These are phyloP conservation scores for Bipolaris bicolor DNA, from an alignment of 2,329 filamentous ascomycete species.

Conservation along the genomic window DNA sequence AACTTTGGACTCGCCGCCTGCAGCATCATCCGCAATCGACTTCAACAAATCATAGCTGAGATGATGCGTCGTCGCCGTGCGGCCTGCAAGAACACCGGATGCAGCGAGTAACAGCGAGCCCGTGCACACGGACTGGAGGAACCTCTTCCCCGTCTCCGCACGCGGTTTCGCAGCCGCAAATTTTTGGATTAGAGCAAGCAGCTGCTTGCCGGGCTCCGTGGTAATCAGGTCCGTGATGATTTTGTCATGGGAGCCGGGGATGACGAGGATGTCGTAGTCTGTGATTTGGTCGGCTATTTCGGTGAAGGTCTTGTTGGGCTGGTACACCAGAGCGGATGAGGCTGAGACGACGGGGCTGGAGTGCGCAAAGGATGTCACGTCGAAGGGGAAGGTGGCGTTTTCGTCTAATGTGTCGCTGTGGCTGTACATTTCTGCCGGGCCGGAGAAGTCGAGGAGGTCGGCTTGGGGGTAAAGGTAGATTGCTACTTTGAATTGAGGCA, in stretches of 20 bases:
- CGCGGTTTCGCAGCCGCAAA: conserved; percentile 32
- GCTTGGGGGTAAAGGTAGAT: conserved; percentile 48
- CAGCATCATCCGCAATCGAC: conserved; percentile 36
- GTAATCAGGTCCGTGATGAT: conserved; percentile 33
- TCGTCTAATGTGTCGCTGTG: conserved; percentile 32
- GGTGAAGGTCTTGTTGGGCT: conserved; percentile 40
- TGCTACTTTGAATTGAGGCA: conserved; percentile 44
- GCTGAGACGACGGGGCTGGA: conserved; percentile 31
- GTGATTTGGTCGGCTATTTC: conserved; percentile 35
- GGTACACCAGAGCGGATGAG: conserved; percentile 35
- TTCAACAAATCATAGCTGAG: conserved; percentile 34
- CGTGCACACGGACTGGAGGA: conserved; percentile 52
- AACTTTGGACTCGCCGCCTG: conserved; percentile 34
- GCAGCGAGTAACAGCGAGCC: conserved; percentile 49
- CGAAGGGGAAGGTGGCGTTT: conserved; percentile 35
- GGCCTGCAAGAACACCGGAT: conserved; percentile 44
- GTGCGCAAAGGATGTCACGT: conserved; percentile 44
- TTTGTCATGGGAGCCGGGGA: conserved; percentile 45
- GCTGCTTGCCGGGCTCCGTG: conserved; percentile 26
- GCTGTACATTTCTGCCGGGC: conserved; percentile 48
- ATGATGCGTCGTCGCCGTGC: conserved; percentile 51
- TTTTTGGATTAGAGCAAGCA: conserved; percentile 27
- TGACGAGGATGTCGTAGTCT: conserved; percentile 49
- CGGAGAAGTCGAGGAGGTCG: conserved; percentile 53
- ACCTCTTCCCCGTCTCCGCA: conserved; percentile 30